Base-by-base conservation (phyloP, 2,329 filamentous ascomycete species). In the Epichloe brachyelytri region DNA sequence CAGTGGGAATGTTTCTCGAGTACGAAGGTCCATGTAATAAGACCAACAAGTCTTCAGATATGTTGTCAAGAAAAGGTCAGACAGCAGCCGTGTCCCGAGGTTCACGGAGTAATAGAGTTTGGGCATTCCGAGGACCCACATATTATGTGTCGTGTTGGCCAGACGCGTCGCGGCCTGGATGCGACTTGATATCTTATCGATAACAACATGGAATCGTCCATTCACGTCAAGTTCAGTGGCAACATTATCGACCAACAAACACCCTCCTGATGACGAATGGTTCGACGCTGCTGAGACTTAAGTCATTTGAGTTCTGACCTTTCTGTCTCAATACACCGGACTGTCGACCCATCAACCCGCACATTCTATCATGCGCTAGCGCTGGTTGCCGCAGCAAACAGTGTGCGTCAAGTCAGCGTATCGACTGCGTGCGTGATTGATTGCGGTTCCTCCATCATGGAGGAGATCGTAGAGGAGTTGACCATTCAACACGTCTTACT, bases 401-500 rank as follows among this genome's bases (percentile, higher is more conserved):
- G 22, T 33, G 17, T 22, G 51, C 45, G 19, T 48, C 38, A 55
- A 50, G 50, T 43, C 20, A n/a, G 46, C 49, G 48, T 44, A 45
- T 22, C 30, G 43, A 26, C 51, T 49, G 53, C 54, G 53, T 51
- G 53, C 39, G 41, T 46, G 47, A 48, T 44, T 48, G 30, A 30
- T 30, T 30, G 30, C 30, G 30, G 30, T 26, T 50, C 12, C 15
- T 19, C 55, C 51, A 55, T 51, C 10, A 46, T 64, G 17, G 57
- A 62, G 45, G 60, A 58, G 17, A 56, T 74, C 19, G 56, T 55
- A 17, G 69, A 73, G 46, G 71, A 75, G 51, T 59, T 76, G 53
- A 62, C 57, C 34, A 63, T 74, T 19, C 68, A 74, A 53, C 62
- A 62, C 45, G 68, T 70, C 47, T 64, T 76, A 19, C 62, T 76